Base-by-base conservation (phyloP, 78 protist genomes). In the Dictyostelium citrinum region DNA sequence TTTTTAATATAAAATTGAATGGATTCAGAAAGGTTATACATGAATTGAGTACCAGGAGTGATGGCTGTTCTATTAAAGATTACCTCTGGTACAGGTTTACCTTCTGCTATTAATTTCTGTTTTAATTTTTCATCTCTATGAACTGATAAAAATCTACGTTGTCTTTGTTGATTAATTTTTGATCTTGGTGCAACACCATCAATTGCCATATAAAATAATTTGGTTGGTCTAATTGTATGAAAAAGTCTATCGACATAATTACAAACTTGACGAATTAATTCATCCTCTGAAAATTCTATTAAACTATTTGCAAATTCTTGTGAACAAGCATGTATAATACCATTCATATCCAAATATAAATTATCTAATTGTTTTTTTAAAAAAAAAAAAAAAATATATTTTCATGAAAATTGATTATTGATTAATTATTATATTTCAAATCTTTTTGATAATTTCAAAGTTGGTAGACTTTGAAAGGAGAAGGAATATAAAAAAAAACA, bases 321-420 rank as follows among this genome's bases (percentile, higher is more conserved):
- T 98, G 90, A 98, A 99, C 77, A 95, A 76, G 91, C 99, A 98
- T 99, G 99, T 75, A 99, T 98, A 78, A 99, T 95, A 58, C 99
- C 99, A 95, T 99, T 99, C 99, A 99, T 97, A 72, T 99, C 99
- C n/a, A 99, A 96, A 86, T 99, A 99, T 24, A 99, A 95, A 88
- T 96, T 96, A 95, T 99, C 99, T 83, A 71, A 97, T 45, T 7
- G 2, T 45, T 45, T 45, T 45, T 45, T 45, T 9, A n/a, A n/a
- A n/a, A n/a, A n/a, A n/a, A n/a, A n/a, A n/a, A n/a, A n/a, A n/a
- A n/a, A n/a, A n/a, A n/a, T n/a, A n/a, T n/a, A n/a, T n/a, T n/a
- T n/a, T n/a, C n/a, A n/a, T n/a, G n/a, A n/a, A n/a, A n/a, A n/a
- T n/a, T n/a, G n/a, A n/a, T n/a, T n/a, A n/a, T n/a, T n/a, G n/a